phyloP scores from a whole-genome alignment of 2,329 filamentous ascomycete species.

The Stachybotrys elegans region DNA sequence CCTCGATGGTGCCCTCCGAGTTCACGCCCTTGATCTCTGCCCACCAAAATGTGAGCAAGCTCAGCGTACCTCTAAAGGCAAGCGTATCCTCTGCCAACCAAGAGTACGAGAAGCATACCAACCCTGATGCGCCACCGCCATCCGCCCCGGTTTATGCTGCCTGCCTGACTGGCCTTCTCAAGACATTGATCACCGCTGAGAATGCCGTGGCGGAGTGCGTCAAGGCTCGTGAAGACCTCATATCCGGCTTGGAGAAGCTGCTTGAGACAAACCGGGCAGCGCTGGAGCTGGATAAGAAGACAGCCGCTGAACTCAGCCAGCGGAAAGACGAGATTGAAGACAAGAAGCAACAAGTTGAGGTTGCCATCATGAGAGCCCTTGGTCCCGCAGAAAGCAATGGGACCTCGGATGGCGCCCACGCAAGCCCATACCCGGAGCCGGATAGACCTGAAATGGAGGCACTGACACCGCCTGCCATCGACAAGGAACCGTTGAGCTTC shows the following conservation, averaged over 20 bases:
- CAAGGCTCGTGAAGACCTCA: constrained; percentile 73
- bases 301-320: constrained; percentile 57
- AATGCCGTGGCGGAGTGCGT: constrained; percentile 85
- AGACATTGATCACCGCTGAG: constrained; percentile 82
- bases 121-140: constrained; percentile 62
- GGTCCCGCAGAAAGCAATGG: constrained; percentile 51
- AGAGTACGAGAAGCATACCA: constrained; percentile 81
- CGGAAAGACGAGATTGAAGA: constrained; percentile 69
- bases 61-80: constrained; percentile 61
- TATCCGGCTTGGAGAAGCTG: constrained; percentile 77
- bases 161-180: constrained; percentile 82
- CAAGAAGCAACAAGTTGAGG: constrained; percentile 85
- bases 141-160: constrained; percentile 89
- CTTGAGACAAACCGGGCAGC: constrained; percentile 68
- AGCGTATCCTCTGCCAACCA: constrained; percentile 66
- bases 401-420: constrained; percentile 36
- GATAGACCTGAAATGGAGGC: constrained; percentile 79
- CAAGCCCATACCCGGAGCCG: constrained; percentile 51
- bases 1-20: constrained; percentile 63
- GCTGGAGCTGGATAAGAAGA: constrained; percentile 63
- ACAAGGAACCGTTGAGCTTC: constrained; percentile 21
- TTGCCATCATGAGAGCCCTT: constrained; percentile 82
- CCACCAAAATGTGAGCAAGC: constrained; percentile 70
- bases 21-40: constrained; percentile 69
- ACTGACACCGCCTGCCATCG: constrained; percentile 72